These are phyloP conservation scores for Linum usitatissimum DNA, from an alignment of 345 rosid genomes.

Conservation along the genomic window DNA sequence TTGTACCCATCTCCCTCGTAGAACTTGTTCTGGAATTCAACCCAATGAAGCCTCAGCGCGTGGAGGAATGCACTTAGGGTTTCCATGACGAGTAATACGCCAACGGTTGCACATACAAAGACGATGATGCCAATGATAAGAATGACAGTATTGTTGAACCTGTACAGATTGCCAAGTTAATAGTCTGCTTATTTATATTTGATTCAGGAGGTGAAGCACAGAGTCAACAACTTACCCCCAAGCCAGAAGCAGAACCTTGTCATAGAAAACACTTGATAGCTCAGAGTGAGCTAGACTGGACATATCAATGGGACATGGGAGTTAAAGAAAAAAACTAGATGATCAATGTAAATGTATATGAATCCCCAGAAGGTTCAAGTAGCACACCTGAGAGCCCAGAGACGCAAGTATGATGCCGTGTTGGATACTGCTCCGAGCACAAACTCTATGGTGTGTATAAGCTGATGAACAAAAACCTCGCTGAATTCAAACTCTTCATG, in stretches of 20 bases:
- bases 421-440: constrained; percentile 98
- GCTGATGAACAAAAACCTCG: constrained; percentile 90
- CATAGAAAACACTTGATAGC: neutral
- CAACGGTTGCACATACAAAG: constrained; percentile 5
- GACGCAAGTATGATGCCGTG: constrained; percentile 91
- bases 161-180: neutral
- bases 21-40: constrained; percentile 5
- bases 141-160: constrained; percentile 1
- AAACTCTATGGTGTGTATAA: constrained; percentile 95
- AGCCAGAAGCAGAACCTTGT: neutral
- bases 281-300: constrained; percentile 6
- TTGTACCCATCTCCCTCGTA: constrained; percentile 4
- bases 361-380: neutral
- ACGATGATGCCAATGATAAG: neutral
- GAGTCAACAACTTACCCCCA: constrained; percentile 12
- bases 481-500: constrained; percentile 93
- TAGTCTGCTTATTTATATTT: neutral
- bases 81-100: constrained; percentile 5
- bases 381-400: constrained; percentile 89
- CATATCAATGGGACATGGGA: neutral
- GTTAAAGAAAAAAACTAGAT: neutral
- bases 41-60: constrained; percentile 3
- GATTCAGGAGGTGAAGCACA: neutral
- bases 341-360: constrained; percentile 1
- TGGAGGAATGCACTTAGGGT: constrained; percentile 5